Evolutionary conservation across 768 basidiomycete genomes (phyloP).

Genomic region (Basidioascus undulatus): DNA sequence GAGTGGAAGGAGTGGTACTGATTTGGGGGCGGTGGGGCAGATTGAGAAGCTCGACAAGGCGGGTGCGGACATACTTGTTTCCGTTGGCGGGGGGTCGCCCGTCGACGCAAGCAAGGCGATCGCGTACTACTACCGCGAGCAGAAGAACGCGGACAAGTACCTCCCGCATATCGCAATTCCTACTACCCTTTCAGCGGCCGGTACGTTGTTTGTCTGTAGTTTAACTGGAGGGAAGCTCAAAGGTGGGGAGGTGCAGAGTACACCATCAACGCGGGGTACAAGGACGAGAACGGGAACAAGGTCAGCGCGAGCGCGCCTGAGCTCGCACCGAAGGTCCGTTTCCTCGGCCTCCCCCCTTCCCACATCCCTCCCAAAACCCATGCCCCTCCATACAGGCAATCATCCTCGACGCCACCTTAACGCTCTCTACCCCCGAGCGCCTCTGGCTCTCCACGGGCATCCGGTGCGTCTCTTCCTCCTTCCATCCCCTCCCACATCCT

Average conservation of each 20-base stretch:
- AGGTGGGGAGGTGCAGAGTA: constrained; percentile 56
- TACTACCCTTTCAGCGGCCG: constrained; percentile 35
- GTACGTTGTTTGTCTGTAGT: background rate
- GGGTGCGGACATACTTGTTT: constrained; percentile 41
- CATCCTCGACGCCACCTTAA: constrained; percentile 53
- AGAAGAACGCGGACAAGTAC: constrained; percentile 29
- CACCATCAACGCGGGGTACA: constrained; percentile 40
- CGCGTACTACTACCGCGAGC: constrained; percentile 30
- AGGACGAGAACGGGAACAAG: constrained; percentile 43
- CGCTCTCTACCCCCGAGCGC: constrained; percentile 43
- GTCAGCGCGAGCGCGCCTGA: constrained; percentile 30
- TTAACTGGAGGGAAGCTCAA: background rate
- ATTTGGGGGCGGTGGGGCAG: background rate
- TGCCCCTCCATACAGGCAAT: constrained; percentile 28
- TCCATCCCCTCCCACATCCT: background rate
- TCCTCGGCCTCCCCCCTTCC: too few species aligned
- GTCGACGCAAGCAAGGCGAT: constrained; percentile 57
- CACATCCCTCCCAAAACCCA: too few species aligned
- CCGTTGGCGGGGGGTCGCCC: constrained; percentile 58
- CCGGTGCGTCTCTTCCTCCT: constrained; percentile 10
- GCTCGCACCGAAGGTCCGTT: constrained; percentile 29
- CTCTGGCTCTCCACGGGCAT: constrained; percentile 64
- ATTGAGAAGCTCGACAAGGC: constrained; percentile 10
- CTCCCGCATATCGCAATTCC: constrained; percentile 52
- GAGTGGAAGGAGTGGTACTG: background rate